phyloP scores from a whole-genome alignment of 495 filamentous ascomycete species.

The Echria macrotheca region DNA sequence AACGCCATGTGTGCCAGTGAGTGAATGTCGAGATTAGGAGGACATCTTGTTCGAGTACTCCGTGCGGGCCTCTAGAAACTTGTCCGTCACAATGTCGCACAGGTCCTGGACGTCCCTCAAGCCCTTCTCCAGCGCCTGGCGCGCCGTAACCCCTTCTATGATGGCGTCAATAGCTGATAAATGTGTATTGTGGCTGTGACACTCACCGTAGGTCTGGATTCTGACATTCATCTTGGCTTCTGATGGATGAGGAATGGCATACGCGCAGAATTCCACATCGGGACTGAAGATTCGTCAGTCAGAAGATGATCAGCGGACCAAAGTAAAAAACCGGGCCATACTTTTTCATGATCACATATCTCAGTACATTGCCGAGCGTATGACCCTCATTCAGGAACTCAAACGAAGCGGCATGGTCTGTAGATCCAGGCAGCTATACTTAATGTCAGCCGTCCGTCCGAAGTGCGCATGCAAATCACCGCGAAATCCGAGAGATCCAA shows the following conservation, averaged over 20 bases:
- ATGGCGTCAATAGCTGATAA: constrained; percentile 5
- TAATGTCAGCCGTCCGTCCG: constrained; percentile 1
- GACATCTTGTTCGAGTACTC: constrained; percentile 46
- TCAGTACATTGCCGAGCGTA: constrained; percentile 87
- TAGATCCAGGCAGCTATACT: constrained; percentile 61
- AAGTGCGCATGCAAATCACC: no score
- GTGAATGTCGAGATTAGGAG: neutral
- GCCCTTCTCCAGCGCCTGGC: constrained; percentile 83
- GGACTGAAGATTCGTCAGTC: constrained; percentile 52
- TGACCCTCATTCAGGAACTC: constrained; percentile 91
- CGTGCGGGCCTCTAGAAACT: constrained; percentile 65
- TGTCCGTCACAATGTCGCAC: constrained; percentile 84
- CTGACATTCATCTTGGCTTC: constrained; percentile 94
- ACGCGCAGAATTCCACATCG: constrained; percentile 94
- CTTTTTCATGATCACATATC: constrained; percentile 99
- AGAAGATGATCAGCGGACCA: no score
- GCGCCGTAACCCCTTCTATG: constrained; percentile 70
- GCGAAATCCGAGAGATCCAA: no score
- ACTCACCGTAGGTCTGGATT: constrained; percentile 90
- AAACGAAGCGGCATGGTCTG: constrained; percentile 65
- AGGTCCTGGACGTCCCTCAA: constrained; percentile 81
- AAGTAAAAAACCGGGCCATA: no score
- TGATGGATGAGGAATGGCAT: constrained; percentile 95
- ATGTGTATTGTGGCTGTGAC: no score
- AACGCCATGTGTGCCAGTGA: constrained; percentile 24